A percentile compares a stretch with the other conserved stretches of the same genome.
Evolutionary conservation across 768 basidiomycete species (phyloP).

Genomic region (Termitomyces sp.): DNA sequence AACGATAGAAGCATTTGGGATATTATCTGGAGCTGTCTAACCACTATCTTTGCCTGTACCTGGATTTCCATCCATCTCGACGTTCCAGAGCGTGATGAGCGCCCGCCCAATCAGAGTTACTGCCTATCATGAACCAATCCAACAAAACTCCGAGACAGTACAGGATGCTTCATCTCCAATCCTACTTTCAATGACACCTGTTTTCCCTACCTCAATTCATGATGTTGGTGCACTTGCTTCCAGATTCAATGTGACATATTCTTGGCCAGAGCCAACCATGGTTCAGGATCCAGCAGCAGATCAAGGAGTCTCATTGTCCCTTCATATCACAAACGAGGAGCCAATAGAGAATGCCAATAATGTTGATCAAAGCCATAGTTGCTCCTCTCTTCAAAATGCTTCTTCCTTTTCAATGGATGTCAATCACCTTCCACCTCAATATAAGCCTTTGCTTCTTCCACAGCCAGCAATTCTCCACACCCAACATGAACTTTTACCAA

Average conservation of each 20-base stretch:
- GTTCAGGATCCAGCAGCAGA: neutral
- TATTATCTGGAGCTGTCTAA: conserved; percentile 20
- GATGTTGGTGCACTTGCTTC: neutral
- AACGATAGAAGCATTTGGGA: conserved; percentile 9
- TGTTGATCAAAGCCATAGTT: neutral
- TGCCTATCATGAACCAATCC: neutral
- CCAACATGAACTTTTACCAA: neutral
- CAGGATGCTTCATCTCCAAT: neutral
- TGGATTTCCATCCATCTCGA: conserved; percentile 19
- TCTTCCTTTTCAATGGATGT: neutral
- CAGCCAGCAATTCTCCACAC: neutral
- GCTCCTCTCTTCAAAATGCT: neutral
- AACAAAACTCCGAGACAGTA: no score
- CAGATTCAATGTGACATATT: neutral
- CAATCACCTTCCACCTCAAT: neutral
- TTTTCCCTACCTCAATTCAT: neutral
- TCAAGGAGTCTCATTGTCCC: neutral
- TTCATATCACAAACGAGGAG: neutral
- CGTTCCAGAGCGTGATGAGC: conserved; percentile 9
- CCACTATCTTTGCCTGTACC: neutral
- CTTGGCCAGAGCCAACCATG: neutral
- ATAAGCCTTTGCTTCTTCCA: neutral
- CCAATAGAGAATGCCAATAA: neutral
- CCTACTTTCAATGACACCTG: neutral
- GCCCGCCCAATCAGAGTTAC: neutral